A percentile compares a stretch with the other conserved stretches of the same genome.
Evolutionary conservation across 495 filamentous ascomycete genomes (phyloP).

Genomic region (Aspergillus kassunensis): DNA sequence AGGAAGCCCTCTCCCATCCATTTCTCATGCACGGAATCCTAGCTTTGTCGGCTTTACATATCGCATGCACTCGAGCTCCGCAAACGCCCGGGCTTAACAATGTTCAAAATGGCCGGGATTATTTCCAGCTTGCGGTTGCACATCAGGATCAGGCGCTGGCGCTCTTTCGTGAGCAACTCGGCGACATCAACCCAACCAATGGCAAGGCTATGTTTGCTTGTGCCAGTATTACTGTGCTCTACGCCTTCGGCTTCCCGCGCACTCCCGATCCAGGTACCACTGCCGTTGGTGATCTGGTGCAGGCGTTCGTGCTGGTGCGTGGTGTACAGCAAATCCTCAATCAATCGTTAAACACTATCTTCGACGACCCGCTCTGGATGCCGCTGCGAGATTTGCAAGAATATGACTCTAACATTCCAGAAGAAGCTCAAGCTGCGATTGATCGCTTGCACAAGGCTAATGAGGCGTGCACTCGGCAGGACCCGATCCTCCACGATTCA

Average conservation of each 20-base stretch:
- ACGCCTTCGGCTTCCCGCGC: constrained; percentile 47
- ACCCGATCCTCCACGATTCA: constrained; percentile 28
- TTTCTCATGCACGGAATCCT: constrained; percentile 53
- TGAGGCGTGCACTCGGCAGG: constrained; percentile 20
- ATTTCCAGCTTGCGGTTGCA: constrained; percentile 39
- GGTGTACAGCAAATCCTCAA: constrained; percentile 43
- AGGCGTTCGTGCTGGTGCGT: constrained; percentile 41
- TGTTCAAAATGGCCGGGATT: constrained; percentile 12
- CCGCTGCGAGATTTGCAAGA: constrained; percentile 31
- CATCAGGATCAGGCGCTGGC: constrained; percentile 47
- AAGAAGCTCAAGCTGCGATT: constrained; percentile 19
- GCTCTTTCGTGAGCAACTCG: constrained; percentile 39
- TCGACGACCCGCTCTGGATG: constrained; percentile 26
- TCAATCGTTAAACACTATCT: constrained; percentile 16
- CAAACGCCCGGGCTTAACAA: background rate
- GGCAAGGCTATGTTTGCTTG: constrained; percentile 51
- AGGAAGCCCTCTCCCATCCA: constrained; percentile 43
- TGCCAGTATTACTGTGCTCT: constrained; percentile 45
- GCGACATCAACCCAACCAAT: constrained; percentile 39
- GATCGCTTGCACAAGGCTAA: constrained; percentile 29
- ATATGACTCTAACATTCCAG: constrained; percentile 15
- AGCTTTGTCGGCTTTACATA: constrained; percentile 46
- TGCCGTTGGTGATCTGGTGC: constrained; percentile 38
- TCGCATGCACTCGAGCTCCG: constrained; percentile 30
- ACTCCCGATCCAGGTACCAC: constrained; percentile 31